Evolutionary conservation across 768 basidiomycete genomes (phyloP).

Genomic region (Termitomyces sp.): DNA sequence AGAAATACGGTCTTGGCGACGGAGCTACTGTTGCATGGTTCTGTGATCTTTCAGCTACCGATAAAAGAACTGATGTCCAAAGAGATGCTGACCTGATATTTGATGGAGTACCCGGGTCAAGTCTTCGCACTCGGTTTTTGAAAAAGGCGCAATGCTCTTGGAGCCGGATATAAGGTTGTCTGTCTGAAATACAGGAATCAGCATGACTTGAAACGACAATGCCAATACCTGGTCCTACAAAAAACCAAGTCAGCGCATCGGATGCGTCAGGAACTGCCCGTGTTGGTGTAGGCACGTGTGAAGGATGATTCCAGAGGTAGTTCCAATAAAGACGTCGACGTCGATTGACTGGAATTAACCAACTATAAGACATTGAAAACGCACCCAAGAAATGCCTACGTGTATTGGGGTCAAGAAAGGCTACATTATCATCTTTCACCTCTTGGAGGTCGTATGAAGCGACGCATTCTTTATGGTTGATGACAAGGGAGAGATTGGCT

Average conservation of each 20-base stretch:
- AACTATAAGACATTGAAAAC: not conserved
- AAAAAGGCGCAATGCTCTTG: conserved; percentile 45
- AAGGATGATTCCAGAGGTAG: conserved; percentile 43
- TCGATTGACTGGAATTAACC: conserved; percentile 33
- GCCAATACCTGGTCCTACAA: conserved; percentile 22
- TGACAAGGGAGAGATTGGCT: conserved; percentile 29
- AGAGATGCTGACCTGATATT: conserved; percentile 22
- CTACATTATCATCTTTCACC: conserved; percentile 22
- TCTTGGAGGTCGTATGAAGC: conserved; percentile 37
- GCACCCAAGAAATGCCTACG: conserved; percentile 14
- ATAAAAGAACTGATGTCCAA: not conserved
- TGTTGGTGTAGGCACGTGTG: conserved; percentile 36
- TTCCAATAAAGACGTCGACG: conserved; percentile 48
- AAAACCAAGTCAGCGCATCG: conserved; percentile 48
- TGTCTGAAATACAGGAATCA: conserved; percentile 19
- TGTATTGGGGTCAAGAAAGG: conserved; percentile 20
- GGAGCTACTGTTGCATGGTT: conserved; percentile 27
- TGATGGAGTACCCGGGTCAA: conserved; percentile 34
- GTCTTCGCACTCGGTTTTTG: conserved; percentile 49
- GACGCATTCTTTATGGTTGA: conserved; percentile 44
- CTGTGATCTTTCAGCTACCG: conserved; percentile 15
- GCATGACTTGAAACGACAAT: not conserved
- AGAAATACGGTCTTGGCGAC: conserved; percentile 41
- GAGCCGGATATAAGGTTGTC: conserved; percentile 45
- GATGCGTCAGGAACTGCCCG: conserved; percentile 39